Evolutionary conservation across 306 rosid genomes (phyloP), one percentile per base, ranked within the genome.

Genomic region (Quercus rubra): DNA sequence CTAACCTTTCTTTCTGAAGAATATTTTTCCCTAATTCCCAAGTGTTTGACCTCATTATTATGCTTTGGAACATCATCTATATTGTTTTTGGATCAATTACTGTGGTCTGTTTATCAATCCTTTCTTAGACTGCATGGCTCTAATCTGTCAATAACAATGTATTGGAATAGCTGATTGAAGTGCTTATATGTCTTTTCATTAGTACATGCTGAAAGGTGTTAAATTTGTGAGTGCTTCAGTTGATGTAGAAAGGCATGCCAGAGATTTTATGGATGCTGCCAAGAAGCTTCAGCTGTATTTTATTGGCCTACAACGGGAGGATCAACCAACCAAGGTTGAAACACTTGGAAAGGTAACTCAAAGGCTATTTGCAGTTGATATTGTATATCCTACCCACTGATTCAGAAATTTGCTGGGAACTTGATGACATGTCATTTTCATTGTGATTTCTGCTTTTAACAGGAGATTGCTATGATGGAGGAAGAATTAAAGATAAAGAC

Each of bases 251-350:
- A 91, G 91, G 83, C 85, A 95, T 88, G 98, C 99, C 28, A 87
- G 97, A 88, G 99, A 92, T 78, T 95, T 95, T 70, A 90, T 95
- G 99, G 99, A 92, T 83, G 99, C 96, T 77, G 97, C 97, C 73
- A 92, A 95, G 83, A 95, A 92, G 88, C 95, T 95, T 85, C 98
- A 91, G 76, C 86, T 91, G 56, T 79, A 89, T 79, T 91, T 95
- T 52, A 89, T 92, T 18, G 83, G 92, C 77, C 83, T 95, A 78
- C 98, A 92, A 80, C 93, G 92, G 6, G 97, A 95, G 78, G 93
- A 91, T 74, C 91, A 74, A 73, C 97, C 97, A 46, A 83, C 88
- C 6, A 87, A 81, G 81, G 92, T 86, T 55, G 96, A 90, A 83
- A 86, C 75, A 64, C 92, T 92, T 77, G 73, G 78, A 84, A 95